Base-by-base conservation (phyloP, 345 rosid species). In the Salix udensis region DNA sequence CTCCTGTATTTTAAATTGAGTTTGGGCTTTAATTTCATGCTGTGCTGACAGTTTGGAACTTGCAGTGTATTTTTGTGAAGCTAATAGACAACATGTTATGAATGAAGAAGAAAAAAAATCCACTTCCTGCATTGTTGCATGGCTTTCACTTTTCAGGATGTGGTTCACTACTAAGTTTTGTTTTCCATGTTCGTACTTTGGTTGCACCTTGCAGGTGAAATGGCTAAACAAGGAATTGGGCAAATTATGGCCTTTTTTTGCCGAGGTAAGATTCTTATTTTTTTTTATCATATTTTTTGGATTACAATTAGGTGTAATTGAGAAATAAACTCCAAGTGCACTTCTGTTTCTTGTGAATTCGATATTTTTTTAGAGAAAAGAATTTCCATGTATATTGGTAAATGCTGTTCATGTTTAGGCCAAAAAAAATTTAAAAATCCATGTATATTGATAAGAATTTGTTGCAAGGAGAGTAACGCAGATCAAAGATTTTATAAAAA, bases 181-280 rank as follows among this genome's bases (percentile, higher is more conserved):
- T 65, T 34, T 5, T 1, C 26, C 31, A 62, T 65, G 34, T 40
- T 36, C 50, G 31, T 65, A 9, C 65, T 74, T 55, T 69, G 79
- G 40, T 81, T 71, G 58, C 52, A 36, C 82, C 78, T 44, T 78
- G 65, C 89, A 96, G 99, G 99, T 96, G 84, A 94, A 96, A 84
- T 96, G 99, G 99, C 67, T 96, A 88, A 96, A 96, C 88, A 96
- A 92, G 87, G 91, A 88, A 82, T 86, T 96, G 78, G 77, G 88
- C 89, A 96, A 94, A 86, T 79, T 96, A 79, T 96, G 99, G 99
- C 99, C 99, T 62, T 96, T 78, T 83, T 76, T 96, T 71, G 98
- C 98, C n/a, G 97, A 94, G 80, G 99, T 92, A 87, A 89, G 85
- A 69, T 70, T 30, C 72, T 86, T 66, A 46, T 30, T 80, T 71